These are phyloP conservation scores for Leucogyrophana mollusca DNA, from an alignment of 768 basidiomycete species.

Conservation along the genomic window DNA sequence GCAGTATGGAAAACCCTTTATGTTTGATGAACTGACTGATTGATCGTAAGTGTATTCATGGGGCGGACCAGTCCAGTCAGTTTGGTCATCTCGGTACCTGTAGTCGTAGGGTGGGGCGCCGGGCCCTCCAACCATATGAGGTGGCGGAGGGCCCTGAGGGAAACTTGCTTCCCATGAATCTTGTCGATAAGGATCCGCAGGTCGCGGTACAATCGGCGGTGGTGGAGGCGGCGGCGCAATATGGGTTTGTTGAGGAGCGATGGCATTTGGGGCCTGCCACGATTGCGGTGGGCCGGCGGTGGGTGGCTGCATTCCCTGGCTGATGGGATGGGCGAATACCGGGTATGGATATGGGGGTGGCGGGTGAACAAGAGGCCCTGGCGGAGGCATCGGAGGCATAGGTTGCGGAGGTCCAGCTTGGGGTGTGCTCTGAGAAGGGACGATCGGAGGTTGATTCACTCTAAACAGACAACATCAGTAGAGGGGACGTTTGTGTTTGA, in stretches of 20 bases:
- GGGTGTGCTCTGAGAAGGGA: constrained; percentile 23
- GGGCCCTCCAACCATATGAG: constrained; percentile 47
- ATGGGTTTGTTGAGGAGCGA: constrained; percentile 67
- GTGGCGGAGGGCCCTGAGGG: constrained; percentile 40
- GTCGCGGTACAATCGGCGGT: constrained; percentile 46
- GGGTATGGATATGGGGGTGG: constrained; percentile 29
- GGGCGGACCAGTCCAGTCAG: constrained; percentile 43
- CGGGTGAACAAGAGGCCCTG: constrained; percentile 27
- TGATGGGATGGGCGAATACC: constrained; percentile 41
- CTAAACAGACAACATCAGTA: constrained; percentile 12
- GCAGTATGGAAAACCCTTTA: background rate
- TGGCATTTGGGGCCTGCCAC: constrained; percentile 62
- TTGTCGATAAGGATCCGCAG: constrained; percentile 44
- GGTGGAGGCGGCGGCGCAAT: constrained; percentile 47
- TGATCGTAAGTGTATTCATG: constrained; percentile 56
- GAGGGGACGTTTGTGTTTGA: background rate
- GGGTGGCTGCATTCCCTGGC: constrained; percentile 42
- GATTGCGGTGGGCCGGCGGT: constrained; percentile 54
- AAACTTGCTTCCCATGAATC: constrained; percentile 59
- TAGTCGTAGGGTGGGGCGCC: constrained; percentile 51
- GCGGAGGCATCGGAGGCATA: constrained; percentile 25
- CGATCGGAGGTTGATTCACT: constrained; percentile 21
- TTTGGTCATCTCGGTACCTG: constrained; percentile 60
- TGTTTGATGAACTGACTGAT: constrained; percentile 35
- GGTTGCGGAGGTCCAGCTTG: constrained; percentile 7